Percentiles rank a stretch among this genome's conserved stretches.
These are phyloP conservation scores for Cystofilobasidium bisporidii DNA, from an alignment of 768 basidiomycete species.

Conservation along the genomic window DNA sequence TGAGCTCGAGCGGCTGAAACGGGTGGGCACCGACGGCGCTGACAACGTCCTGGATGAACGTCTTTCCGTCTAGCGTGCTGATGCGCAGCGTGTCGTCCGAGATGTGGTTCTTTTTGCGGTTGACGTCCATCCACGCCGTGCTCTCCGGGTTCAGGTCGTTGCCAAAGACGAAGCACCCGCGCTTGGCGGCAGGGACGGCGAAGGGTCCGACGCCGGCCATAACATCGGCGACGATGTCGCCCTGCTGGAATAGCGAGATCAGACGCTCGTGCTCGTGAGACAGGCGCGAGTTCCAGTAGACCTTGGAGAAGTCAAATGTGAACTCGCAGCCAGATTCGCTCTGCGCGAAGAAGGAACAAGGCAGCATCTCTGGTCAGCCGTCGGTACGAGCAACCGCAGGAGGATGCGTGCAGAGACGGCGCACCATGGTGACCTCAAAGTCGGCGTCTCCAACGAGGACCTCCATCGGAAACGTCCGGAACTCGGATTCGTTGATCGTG, in stretches of 20 bases:
- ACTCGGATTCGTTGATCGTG: constrained; percentile 62
- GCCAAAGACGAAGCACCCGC: constrained; percentile 76
- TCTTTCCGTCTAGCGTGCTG: constrained; percentile 72
- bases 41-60: constrained; percentile 52
- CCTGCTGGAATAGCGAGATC: constrained; percentile 57
- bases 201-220: constrained; percentile 98
- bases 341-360: constrained; percentile 41
- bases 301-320: constrained; percentile 84
- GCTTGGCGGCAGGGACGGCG: constrained; percentile 82
- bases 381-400: too few relatives aligned
- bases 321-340: constrained; percentile 77
- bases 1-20: not conserved
- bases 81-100: constrained; percentile 53
- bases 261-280: constrained; percentile 84
- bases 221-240: constrained; percentile 72
- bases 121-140: constrained; percentile 61
- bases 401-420: constrained; percentile 33
- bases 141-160: constrained; percentile 93
- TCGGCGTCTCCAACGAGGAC: constrained; percentile 82
- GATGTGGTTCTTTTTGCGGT: constrained; percentile 72
- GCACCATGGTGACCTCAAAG: constrained; percentile 75
- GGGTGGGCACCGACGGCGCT: not conserved
- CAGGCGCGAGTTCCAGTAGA: constrained; percentile 97
- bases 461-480: constrained; percentile 95
- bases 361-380: constrained; percentile 17